A percentile compares a stretch with the other conserved stretches of the same genome.
These are phyloP conservation scores for Chalaropsis thielavioides DNA, from an alignment of 2,329 filamentous ascomycete species.

Conservation along the genomic window DNA sequence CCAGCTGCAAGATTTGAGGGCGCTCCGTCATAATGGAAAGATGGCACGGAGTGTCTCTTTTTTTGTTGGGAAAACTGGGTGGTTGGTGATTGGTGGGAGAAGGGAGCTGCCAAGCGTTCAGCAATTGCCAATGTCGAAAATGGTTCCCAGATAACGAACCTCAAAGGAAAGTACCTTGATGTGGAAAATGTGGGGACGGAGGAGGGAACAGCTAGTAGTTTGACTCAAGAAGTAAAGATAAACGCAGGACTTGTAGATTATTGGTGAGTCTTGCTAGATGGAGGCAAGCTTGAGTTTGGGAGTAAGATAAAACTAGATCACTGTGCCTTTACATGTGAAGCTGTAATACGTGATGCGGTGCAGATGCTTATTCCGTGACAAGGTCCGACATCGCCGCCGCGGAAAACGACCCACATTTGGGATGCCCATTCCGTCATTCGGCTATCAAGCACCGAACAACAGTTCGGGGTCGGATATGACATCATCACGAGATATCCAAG, in stretches of 20 bases:
- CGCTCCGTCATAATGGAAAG: not conserved
- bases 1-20: slow-evolving; percentile 29
- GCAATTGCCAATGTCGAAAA: not conserved
- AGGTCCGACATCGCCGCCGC: slow-evolving; percentile 1
- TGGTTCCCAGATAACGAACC: too few relatives aligned
- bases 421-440: not conserved
- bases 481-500: too few relatives aligned
- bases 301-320: too few relatives aligned
- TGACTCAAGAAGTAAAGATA: too few relatives aligned
- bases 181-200: too few relatives aligned
- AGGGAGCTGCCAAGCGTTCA: not conserved
- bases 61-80: not conserved
- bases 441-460: not conserved
- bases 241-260: too few relatives aligned
- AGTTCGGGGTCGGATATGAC: not conserved
- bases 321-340: not conserved
- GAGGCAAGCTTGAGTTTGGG: too few relatives aligned
- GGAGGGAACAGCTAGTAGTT: too few relatives aligned
- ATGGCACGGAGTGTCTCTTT: slow-evolving; percentile 18
- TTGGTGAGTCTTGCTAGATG: too few relatives aligned
- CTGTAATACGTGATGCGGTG: not conserved
- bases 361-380: not conserved
- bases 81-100: too few relatives aligned
- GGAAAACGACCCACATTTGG: not conserved
- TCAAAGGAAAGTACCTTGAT: too few relatives aligned